phyloP scores from a whole-genome alignment of 2,329 filamentous ascomycete species.

The Aureobasidium melanogenum region DNA sequence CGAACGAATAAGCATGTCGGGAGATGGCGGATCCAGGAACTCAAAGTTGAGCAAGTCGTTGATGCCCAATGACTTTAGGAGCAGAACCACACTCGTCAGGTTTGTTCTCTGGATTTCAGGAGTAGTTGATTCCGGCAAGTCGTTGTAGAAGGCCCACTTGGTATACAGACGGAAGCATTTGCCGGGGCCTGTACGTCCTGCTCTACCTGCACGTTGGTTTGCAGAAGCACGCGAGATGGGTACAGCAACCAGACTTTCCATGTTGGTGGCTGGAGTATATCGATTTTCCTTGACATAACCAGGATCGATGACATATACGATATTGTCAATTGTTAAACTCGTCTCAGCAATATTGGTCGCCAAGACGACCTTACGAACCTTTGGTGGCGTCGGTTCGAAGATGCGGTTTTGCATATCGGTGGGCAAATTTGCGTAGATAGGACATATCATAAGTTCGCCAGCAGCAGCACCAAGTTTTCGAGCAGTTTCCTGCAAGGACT shows the following conservation, averaged over 20 bases:
- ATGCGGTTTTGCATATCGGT: constrained; percentile 88
- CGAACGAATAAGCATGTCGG: constrained; percentile 79
- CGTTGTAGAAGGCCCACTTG: constrained; percentile 79
- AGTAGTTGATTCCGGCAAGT: constrained; percentile 83
- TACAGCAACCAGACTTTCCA: constrained; percentile 84
- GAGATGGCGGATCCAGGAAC: constrained; percentile 88
- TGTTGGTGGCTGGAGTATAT: constrained; percentile 83
- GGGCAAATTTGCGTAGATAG: constrained; percentile 89
- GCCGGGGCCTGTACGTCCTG: constrained; percentile 82
- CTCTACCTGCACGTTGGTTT: constrained; percentile 85
- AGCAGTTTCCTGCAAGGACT: constrained; percentile 75
- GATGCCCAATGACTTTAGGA: constrained; percentile 83
- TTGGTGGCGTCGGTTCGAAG: constrained; percentile 83
- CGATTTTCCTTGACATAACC: constrained; percentile 94
- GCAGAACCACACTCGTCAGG: constrained; percentile 71
- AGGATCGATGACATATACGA: constrained; percentile 91
- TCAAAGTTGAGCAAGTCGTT: constrained; percentile 90
- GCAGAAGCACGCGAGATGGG: constrained; percentile 87
- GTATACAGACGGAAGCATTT: constrained; percentile 94
- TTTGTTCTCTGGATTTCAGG: constrained; percentile 92
- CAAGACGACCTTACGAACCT: constrained; percentile 80
- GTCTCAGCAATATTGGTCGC: constrained; percentile 98
- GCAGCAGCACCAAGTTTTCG: constrained; percentile 77
- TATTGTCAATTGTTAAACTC: constrained; percentile 88
- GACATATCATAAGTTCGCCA: constrained; percentile 79